Evolutionary conservation across 805 yeast species (phyloP), one percentile per base, ranked within the genome.

Genomic region (Lipomyces japonicus): DNA sequence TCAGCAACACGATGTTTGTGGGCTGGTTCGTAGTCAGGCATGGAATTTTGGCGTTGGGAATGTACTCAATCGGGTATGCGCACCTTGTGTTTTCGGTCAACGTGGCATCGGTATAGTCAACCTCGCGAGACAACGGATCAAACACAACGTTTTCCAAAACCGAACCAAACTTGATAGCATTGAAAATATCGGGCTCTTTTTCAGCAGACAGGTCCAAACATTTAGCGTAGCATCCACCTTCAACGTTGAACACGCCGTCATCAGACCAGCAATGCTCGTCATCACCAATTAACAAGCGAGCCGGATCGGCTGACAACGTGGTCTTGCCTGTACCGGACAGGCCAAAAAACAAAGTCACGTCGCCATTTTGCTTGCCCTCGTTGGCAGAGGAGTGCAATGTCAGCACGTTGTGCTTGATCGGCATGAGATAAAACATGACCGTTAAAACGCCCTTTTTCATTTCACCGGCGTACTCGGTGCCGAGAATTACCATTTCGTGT

Each of bases 231-330:
- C 98, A 91, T 61, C 98, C 98, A 72, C 98, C 98, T 76, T 91
- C 98, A 65, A 91, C 90, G 80, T 93, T 93, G 83, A 91, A 91
- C 53, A 91, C 97, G 75, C 98, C 98, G 62, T 85, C 76, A 72
- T 91, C 95, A 18, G 97, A 86, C 98, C 98, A 91, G 77, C 97
- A 91, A 76, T 91, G 98, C 75, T 91, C 98, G 69, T 91, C 98
- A 71, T 91, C 98, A 70, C 98, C 98, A 68, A 91, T 91, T 69
- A 91, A 80, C 69, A 79, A 73, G 72, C 98, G 84, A 73, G 87
- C 76, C 53, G 96, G 96, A 69, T 91, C 97, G 48, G 97, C 97
- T 62, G 95, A 86, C 63, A 91, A 75, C 16, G 98, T 91, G 61
- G 98, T 91, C 77, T 91, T 91, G 71, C 98, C 98, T 41, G 98